Percentiles rank a stretch among this genome's conserved stretches.
Conservation (phyloP, 2,329 filamentous ascomycete species). For the Cryphonectria naterciae region DNA sequence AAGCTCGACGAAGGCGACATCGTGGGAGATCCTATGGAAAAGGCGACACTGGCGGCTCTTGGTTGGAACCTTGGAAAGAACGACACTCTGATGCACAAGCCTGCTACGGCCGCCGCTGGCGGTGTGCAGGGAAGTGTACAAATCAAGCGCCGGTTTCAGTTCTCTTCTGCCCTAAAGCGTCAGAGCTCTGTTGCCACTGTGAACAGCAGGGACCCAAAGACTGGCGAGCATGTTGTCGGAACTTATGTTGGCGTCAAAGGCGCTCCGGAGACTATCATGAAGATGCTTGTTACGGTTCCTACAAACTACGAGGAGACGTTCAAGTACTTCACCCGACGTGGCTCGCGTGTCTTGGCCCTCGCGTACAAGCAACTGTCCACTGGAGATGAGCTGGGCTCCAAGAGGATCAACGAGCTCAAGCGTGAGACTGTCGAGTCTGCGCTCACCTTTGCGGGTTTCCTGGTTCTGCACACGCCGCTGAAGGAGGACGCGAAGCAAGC, state of each 20-base stretch:
- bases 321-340: conserved; percentile 97
- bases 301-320: conserved; percentile 94
- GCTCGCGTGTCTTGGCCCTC: conserved; percentile 89
- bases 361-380: conserved; percentile 89
- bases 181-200: conserved; percentile 93
- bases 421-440: conserved; percentile 88
- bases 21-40: conserved; percentile 98
- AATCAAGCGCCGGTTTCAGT: conserved; percentile 96
- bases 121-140: conserved; percentile 77
- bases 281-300: conserved; percentile 84
- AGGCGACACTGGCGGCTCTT: conserved; percentile 85
- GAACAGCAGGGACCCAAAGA: conserved; percentile 70
- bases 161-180: conserved; percentile 93
- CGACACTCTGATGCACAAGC: conserved; percentile 77
- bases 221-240: conserved; percentile 75
- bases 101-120: conserved; percentile 49
- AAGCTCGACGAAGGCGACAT: conserved; percentile 96
- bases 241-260: conserved; percentile 97
- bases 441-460: conserved; percentile 88
- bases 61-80: conserved; percentile 93
- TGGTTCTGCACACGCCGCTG: conserved; percentile 91
- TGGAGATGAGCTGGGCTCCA: conserved; percentile 79
- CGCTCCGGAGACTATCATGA: conserved; percentile 94
- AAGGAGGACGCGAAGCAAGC: conserved; percentile 96
- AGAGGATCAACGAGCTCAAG: conserved; percentile 90